A percentile compares a stretch with the other conserved stretches of the same genome.
Evolutionary conservation across 352 stramenopile species (phyloP).

Genomic region (Peronosclerospora sorghi): DNA sequence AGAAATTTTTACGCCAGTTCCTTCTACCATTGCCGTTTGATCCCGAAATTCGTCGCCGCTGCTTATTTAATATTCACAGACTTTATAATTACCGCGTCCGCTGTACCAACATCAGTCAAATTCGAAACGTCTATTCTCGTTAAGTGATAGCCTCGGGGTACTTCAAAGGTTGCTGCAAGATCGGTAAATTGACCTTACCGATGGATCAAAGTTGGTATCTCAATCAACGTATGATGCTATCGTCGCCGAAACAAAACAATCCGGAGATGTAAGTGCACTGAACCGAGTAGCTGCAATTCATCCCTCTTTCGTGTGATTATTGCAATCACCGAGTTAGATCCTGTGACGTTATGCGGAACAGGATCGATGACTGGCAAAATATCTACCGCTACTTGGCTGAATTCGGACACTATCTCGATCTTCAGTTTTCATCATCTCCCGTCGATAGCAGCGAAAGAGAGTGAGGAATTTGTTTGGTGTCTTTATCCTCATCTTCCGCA

Average conservation of each 20-base stretch:
- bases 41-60: no score
- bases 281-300: constrained; percentile 59
- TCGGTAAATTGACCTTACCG: constrained; percentile 80
- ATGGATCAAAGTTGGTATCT: constrained; percentile 76
- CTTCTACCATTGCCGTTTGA: no score
- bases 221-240: constrained; percentile 51
- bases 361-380: constrained; percentile 24
- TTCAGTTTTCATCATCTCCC: constrained; percentile 62
- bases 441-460: constrained; percentile 26
- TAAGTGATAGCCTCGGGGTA: constrained; percentile 81
- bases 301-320: constrained; percentile 85
- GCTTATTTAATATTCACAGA: no score
- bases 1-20: no score
- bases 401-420: constrained; percentile 68
- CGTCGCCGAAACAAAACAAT: constrained; percentile 3
- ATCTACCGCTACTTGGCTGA: constrained; percentile 52
- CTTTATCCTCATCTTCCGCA: constrained; percentile 45
- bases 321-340: constrained; percentile 61
- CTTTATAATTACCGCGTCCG: no score
- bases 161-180: constrained; percentile 84
- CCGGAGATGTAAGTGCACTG: constrained; percentile 1
- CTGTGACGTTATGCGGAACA: constrained; percentile 21
- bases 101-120: no score
- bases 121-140: no score
- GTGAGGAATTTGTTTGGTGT: constrained; percentile 33